Conservation (phyloP, 208 protist species). For the Acanthamoeba royreba region DNA sequence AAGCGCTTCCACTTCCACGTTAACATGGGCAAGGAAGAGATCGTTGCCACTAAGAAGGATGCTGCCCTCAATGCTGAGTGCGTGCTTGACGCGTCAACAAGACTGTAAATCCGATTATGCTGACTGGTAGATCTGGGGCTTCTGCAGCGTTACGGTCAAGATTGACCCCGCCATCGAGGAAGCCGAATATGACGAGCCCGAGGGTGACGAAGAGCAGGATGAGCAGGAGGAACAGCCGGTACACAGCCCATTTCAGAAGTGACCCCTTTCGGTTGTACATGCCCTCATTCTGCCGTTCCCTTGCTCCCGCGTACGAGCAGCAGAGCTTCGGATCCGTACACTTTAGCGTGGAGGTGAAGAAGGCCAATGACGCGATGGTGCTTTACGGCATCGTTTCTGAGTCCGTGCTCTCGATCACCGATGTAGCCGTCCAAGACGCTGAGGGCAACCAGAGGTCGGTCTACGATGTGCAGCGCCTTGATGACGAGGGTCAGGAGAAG, state of each 20-base stretch:
- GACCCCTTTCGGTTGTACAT: too few relatives aligned
- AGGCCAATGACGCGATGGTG: neutral
- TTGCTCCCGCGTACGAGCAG: neutral
- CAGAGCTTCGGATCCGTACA: neutral
- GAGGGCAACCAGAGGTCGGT: neutral
- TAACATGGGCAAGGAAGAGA: neutral
- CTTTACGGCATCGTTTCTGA: constrained; percentile 17
- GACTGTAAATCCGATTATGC: too few relatives aligned
- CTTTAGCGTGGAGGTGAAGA: constrained; percentile 4
- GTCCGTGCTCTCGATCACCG: neutral
- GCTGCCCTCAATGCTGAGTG: constrained; percentile 6
- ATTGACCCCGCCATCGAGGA: neutral
- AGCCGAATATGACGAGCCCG: neutral
- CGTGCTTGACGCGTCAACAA: too few relatives aligned
- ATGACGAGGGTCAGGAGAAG: constrained; percentile 32
- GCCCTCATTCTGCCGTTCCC: neutral
- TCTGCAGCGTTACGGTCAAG: neutral
- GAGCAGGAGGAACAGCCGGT: neutral
- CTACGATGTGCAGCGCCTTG: constrained; percentile 4
- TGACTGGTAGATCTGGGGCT: neutral
- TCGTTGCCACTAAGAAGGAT: constrained; percentile 8
- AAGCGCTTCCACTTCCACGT: constrained; percentile 14
- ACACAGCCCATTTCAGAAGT: too few relatives aligned
- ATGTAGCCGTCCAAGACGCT: neutral
- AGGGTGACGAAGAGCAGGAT: neutral